Conservation (phyloP, 2,329 filamentous ascomycete species). For the Penicillium capsulatum region DNA sequence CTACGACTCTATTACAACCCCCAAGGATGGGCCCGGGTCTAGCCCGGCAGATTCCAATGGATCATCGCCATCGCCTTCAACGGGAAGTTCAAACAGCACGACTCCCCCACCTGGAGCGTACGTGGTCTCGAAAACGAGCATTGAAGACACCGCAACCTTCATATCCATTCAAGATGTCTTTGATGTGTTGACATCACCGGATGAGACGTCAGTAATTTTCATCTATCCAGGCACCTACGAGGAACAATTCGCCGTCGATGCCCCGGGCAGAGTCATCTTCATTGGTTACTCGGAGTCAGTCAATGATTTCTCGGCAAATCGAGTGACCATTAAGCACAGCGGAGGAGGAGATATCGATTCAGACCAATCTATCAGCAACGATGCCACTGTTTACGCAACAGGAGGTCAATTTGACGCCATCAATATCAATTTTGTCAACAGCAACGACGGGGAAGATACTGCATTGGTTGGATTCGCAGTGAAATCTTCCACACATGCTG, state of each 20-base stretch:
- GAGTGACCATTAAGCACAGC: slow-evolving; percentile 35
- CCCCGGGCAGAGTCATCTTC: slow-evolving; percentile 40
- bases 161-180: slow-evolving; percentile 37
- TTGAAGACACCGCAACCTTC: slow-evolving; percentile 34
- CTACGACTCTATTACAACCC: slow-evolving; percentile 36
- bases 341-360: slow-evolving; percentile 38
- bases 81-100: slow-evolving; percentile 9
- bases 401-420: slow-evolving; percentile 38
- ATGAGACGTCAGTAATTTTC: slow-evolving; percentile 34
- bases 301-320: slow-evolving; percentile 37
- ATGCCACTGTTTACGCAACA: slow-evolving; percentile 40
- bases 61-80: slow-evolving; percentile 20
- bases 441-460: slow-evolving; percentile 35
- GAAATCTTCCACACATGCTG: slow-evolving; percentile 41
- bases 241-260: slow-evolving; percentile 39
- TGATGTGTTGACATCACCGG: slow-evolving; percentile 35
- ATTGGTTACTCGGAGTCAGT: slow-evolving; percentile 37
- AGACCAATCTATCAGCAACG: slow-evolving; percentile 35
- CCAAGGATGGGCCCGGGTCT: slow-evolving; percentile 12
- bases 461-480: slow-evolving; percentile 42
- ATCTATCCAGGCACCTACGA: slow-evolving; percentile 41
- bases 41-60: slow-evolving; percentile 25
- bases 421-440: slow-evolving; percentile 43
- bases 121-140: slow-evolving; percentile 38
- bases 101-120: slow-evolving; percentile 35